phyloP scores from a whole-genome alignment of 345 rosid genomes.

The Angophora floribunda region DNA sequence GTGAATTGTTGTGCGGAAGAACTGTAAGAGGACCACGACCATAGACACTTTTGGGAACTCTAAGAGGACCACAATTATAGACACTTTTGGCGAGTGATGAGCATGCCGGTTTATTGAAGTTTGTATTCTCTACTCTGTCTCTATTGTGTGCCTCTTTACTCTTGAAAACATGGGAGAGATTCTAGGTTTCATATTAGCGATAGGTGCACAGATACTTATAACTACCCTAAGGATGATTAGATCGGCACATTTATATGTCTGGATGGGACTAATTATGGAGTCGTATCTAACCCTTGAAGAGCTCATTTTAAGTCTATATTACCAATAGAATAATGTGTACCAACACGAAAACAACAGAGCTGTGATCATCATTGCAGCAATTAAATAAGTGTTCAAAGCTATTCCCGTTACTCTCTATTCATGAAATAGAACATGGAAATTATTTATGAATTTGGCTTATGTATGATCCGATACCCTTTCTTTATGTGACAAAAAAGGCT shows the following conservation, averaged over 20 bases:
- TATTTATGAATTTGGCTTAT: accelerated
- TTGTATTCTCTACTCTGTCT: neutral
- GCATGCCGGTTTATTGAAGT: neutral
- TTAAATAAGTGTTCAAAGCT: neutral
- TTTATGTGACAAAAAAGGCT: neutral
- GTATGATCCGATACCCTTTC: neutral
- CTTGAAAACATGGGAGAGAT: neutral
- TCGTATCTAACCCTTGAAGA: neutral
- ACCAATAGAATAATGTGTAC: neutral
- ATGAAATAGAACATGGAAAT: neutral
- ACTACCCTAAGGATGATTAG: neutral
- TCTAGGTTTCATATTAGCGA: neutral
- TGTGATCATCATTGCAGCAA: neutral
- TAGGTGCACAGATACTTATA: accelerated
- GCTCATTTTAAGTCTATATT: accelerated
- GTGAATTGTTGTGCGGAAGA: neutral
- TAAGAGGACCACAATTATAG: neutral
- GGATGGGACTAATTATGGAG: accelerated
- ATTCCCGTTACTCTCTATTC: neutral
- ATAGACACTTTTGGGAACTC: neutral
- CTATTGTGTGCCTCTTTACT: neutral
- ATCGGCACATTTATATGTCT: neutral
- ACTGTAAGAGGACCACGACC: neutral
- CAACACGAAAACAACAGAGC: accelerated
- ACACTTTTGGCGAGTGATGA: neutral